These are phyloP conservation scores for Oropetium thomaeum DNA, from an alignment of 176 grass and related monocot species.

Conservation along the genomic window DNA sequence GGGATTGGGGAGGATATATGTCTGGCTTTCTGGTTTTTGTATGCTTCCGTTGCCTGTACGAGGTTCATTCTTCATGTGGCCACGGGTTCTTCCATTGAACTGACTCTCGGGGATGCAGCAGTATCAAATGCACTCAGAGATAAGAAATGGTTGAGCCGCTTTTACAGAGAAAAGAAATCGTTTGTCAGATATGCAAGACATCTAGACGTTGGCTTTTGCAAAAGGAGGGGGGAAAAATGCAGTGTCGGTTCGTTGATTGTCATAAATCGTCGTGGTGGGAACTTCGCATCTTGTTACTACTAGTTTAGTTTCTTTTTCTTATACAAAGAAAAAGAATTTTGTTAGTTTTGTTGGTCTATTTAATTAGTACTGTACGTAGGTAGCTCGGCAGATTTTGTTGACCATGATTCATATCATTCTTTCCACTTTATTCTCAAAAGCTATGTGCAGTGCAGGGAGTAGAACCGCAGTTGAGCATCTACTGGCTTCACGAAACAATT, in stretches of 20 bases:
- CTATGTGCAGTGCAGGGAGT: neutral
- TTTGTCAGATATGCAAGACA: neutral
- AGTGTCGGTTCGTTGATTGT: neutral
- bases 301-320: neutral
- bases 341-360: neutral
- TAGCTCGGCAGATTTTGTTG: neutral
- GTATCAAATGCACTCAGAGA: neutral
- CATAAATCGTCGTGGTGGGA: neutral
- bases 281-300: neutral
- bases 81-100: neutral
- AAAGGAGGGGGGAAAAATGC: neutral
- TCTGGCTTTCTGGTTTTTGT: constrained; percentile 37
- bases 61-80: too few relatives aligned
- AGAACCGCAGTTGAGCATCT: neutral
- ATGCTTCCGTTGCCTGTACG: constrained; percentile 22
- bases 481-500: neutral
- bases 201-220: neutral
- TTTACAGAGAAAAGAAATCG: neutral
- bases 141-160: neutral
- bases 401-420: neutral
- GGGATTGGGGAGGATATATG: constrained; percentile 46
- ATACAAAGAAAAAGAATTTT: neutral
- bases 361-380: neutral
- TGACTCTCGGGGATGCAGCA: neutral
- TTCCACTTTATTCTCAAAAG: neutral